Evolutionary conservation across 2,329 filamentous ascomycete genomes (phyloP), one percentile per base, ranked within the genome.

Genomic region (Fusarium sp.): DNA sequence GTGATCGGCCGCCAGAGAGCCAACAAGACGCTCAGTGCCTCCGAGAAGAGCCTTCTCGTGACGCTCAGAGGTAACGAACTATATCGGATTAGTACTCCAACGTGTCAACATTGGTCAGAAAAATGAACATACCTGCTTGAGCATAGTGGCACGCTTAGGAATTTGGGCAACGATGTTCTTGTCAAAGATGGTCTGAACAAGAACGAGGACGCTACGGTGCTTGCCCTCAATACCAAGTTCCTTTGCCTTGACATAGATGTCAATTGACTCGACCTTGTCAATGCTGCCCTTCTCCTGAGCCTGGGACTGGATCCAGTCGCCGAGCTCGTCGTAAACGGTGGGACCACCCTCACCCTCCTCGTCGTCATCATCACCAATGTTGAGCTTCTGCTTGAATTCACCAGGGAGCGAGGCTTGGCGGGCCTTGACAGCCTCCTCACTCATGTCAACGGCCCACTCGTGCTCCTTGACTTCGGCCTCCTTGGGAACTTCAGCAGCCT

Each of bases 371-470:
- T 91, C 91, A 58, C 89, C 90, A 58, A 97, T 85, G 72, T 91
- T 92, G 67, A 98, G 88, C 75, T 92, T 91, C 75, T 91, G 89
- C 86, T 97, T 97, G 75, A 99, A 90, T 75, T 98, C 95, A 68
- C 89, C 89, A n/a, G 95, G 92, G 47, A 99, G 90, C 67, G 93
- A 89, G 78, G 94, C 91, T 76, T 93, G 92, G 78, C 95, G 95
- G 72, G 94, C 94, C 81, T 91, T 93, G 82, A 98, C 91, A 67
- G 95, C 95, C 77, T 93, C 93, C 77, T 93, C 92, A 65, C 93
- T 97, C 82, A 96, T 95, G 77, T 99, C 95, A 58, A 98, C 92
- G 62, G 93, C 91, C 95, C 95, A 99, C 68, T 96, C 87, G 63
- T 96, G 89, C 67, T 97, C 92, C 78, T 93, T 91, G 72, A 87